Percentiles rank a stretch among this genome's conserved stretches.
phyloP scores from a whole-genome alignment of 1,139 yeast genomes.

The Yamadazyma spencermartinsiae region DNA sequence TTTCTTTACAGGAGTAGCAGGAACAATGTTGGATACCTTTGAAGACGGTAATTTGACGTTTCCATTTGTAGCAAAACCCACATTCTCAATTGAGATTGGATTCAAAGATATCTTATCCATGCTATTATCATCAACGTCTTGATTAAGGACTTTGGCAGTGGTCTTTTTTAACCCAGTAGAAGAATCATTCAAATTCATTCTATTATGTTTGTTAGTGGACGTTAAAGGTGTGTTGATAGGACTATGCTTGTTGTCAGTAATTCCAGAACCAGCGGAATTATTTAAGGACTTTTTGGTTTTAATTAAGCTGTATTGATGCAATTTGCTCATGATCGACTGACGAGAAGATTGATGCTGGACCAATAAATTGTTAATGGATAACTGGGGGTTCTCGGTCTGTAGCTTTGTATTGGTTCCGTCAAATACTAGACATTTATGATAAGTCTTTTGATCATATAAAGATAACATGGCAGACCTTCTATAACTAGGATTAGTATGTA shows the following conservation, averaged over 20 bases:
- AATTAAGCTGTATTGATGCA: constrained; percentile 23
- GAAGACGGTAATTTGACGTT: constrained; percentile 50
- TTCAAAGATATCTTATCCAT: constrained; percentile 17
- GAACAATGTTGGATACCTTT: constrained; percentile 46
- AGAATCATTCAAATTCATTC: constrained; percentile 44
- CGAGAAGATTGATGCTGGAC: constrained; percentile 45
- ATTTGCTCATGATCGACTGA: constrained; percentile 33
- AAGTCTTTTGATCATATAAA: constrained; percentile 44
- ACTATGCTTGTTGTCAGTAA: constrained; percentile 4
- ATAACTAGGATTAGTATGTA: constrained; percentile 51
- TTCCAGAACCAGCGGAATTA: constrained; percentile 18
- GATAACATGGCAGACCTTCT: constrained; percentile 59
- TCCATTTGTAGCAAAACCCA: constrained; percentile 55
- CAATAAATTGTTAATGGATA: constrained; percentile 40
- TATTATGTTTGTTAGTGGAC: constrained; percentile 22
- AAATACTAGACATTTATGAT: constrained; percentile 37
- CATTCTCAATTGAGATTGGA: constrained; percentile 26
- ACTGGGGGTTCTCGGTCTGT: constrained; percentile 37
- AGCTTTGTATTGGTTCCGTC: constrained; percentile 28
- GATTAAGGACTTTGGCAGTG: constrained; percentile 5
- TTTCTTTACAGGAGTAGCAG: constrained; percentile 69
- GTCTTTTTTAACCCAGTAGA: constrained; percentile 42
- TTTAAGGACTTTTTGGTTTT: constrained; percentile 4
- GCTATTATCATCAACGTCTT: not conserved
- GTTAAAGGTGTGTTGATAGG: constrained; percentile 4